phyloP scores from a whole-genome alignment of 495 filamentous ascomycete species.

The Podospora pseudoanserina region DNA sequence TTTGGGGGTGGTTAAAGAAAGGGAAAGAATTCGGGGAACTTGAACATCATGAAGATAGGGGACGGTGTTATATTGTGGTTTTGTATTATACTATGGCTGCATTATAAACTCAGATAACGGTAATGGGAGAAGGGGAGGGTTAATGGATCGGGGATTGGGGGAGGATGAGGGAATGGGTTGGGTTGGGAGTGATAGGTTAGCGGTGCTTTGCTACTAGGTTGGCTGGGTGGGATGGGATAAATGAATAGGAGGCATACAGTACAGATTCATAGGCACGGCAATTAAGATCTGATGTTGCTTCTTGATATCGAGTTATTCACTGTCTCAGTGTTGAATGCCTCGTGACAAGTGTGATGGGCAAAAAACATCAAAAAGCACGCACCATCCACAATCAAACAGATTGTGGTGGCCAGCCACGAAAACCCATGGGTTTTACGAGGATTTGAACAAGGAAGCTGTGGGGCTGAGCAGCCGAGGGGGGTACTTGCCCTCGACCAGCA shows the following conservation, averaged over 20 bases:
- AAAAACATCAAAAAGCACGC: too few species aligned
- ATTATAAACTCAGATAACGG: conserved; percentile 12
- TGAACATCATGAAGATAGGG: background rate
- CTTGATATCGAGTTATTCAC: too few species aligned
- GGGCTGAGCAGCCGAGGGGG: too few species aligned
- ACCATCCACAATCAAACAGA: too few species aligned
- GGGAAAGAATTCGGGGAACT: background rate
- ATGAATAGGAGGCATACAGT: background rate
- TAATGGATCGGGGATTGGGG: background rate
- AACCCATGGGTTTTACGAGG: too few species aligned
- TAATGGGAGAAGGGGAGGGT: background rate
- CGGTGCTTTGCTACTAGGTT: background rate
- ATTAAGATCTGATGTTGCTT: background rate
- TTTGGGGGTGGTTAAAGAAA: background rate
- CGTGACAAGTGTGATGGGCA: too few species aligned
- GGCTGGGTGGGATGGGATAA: background rate
- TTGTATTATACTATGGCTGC: conserved; percentile 20
- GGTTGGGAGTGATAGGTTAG: background rate
- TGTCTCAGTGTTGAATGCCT: too few species aligned
- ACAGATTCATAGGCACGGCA: background rate
- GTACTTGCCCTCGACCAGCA: too few species aligned
- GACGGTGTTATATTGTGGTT: background rate
- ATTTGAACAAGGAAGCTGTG: too few species aligned
- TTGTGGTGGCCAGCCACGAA: too few species aligned
- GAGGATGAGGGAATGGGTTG: background rate